Base-by-base conservation (phyloP, 495 filamentous ascomycete genomes). In the Bacidia gigantensis region DNA sequence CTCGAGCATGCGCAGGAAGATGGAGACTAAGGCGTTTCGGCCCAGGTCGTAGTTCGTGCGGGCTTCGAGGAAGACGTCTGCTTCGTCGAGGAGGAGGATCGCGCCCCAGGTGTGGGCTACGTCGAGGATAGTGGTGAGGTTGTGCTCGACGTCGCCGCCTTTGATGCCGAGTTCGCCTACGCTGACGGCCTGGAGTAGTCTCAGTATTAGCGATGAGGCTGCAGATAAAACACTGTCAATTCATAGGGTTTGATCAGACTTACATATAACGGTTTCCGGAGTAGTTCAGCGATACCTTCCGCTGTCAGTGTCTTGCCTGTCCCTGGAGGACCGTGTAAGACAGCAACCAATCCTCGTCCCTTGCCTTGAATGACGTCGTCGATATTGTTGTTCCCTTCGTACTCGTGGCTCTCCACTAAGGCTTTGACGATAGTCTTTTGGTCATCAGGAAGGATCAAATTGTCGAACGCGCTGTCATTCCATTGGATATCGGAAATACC, bases 271-370 rank as follows among this genome's bases (percentile, higher is more conserved):
- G 89, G 89, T 32, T 84, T 82, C 59, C 83, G 79, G 39, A 93
- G 77, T 2, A 88, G 74, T 62, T 92, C 88, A 2, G 83, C 82
- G 55, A 95, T 92, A 14, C 84, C 82, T 26, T 94, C 88, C 2
- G 86, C 89, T 0, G 88, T 94, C 2, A 95, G 72, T 0, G 88
- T 94, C 70, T 95, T 95, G 44, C 88, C 88, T 1, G 86, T 89
- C 22, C 87, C 87, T 0, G 87, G 86, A 12, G 87, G 86, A 0
- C 88, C 88, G 51, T 89, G 85, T 0, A 90, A 74, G 1, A 90
- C 83, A 43, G 75, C 75, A 14, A 87, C 84, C 3, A 89, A 75
- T 11, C 84, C 85, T 49, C 80, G 78, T 44, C 84, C 85, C 57
- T 87, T 88, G 57, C 85, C 85, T 58, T 80, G 76, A 32, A 87